phyloP scores from a whole-genome alignment of 352 stramenopile genomes.

The Phytophthora meadii region DNA sequence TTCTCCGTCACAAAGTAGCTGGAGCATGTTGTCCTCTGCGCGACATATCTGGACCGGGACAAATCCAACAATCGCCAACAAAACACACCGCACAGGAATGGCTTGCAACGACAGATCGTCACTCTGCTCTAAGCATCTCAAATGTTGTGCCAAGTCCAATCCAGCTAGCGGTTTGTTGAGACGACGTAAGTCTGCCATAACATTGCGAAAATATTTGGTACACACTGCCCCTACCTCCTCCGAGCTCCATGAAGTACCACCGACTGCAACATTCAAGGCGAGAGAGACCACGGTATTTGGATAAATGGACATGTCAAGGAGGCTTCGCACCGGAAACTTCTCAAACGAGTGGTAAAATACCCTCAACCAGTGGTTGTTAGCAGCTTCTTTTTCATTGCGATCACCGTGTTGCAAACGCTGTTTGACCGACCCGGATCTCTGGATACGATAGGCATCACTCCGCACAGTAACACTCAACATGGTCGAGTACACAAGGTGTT shows the following conservation, averaged over 20 bases:
- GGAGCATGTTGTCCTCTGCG: conserved; percentile 63
- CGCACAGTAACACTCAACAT: conserved; percentile 43
- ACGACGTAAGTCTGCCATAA: conserved; percentile 58
- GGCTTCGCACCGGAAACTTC: conserved; percentile 58
- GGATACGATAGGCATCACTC: conserved; percentile 66
- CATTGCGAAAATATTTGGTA: conserved; percentile 30
- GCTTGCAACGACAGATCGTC: neutral
- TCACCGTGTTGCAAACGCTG: conserved; percentile 1
- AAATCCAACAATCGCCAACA: conserved; percentile 52
- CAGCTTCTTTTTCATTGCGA: neutral
- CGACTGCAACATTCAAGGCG: conserved; percentile 16
- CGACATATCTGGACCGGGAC: conserved; percentile 78
- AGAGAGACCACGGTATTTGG: conserved; percentile 8
- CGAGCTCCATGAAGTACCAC: too few species aligned
- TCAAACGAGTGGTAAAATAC: conserved; percentile 68
- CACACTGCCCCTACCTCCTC: neutral
- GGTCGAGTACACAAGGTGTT: conserved; percentile 14
- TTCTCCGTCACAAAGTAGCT: conserved; percentile 50
- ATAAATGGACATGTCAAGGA: conserved; percentile 28
- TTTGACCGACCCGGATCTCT: conserved; percentile 27
- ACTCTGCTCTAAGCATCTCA: conserved; percentile 16
- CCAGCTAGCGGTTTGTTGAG: conserved; percentile 42
- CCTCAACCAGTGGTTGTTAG: conserved; percentile 27
- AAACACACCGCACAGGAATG: conserved; percentile 4
- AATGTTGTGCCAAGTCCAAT: conserved; percentile 17